Conservation (phyloP, 192 early-diverging fungal genomes). For the Rhizophlyctis rosea region DNA sequence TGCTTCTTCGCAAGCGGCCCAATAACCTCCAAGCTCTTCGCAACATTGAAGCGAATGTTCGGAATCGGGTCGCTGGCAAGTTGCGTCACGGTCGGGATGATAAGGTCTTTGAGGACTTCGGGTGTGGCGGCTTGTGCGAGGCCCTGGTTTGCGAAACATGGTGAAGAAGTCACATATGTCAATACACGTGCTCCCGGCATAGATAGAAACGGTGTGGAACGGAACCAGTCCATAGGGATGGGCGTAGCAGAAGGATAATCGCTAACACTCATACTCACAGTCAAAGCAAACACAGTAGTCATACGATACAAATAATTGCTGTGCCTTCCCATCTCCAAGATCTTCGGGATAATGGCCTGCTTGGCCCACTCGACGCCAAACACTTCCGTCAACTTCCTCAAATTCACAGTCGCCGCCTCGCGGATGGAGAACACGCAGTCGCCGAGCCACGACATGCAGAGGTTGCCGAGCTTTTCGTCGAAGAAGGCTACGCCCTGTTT, state of each 20-base stretch:
- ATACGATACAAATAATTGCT: slow-evolving; percentile 97
- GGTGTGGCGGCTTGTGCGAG: slow-evolving; percentile 83
- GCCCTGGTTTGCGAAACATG: slow-evolving; percentile 62
- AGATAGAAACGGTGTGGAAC: background rate
- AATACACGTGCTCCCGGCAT: no score
- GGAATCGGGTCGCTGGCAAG: slow-evolving; percentile 93
- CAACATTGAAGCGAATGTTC: slow-evolving; percentile 99
- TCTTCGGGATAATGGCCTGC: slow-evolving; percentile 88
- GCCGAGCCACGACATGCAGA: slow-evolving; percentile 99
- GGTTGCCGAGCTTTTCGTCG: slow-evolving; percentile 87
- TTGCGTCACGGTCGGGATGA: slow-evolving; percentile 81
- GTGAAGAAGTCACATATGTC: no score
- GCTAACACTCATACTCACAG: slow-evolving; percentile 50
- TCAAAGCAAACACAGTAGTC: slow-evolving; percentile 96
- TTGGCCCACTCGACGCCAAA: slow-evolving; percentile 99
- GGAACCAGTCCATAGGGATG: no score
- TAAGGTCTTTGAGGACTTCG: slow-evolving; percentile 83
- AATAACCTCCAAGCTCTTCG: slow-evolving; percentile 87
- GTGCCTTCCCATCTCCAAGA: slow-evolving; percentile 83
- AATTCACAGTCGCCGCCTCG: slow-evolving; percentile 93
- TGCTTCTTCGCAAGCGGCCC: slow-evolving; percentile 70
- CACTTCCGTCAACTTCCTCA: slow-evolving; percentile 93
- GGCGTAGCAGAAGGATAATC: no score
- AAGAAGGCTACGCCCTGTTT: slow-evolving; percentile 86
- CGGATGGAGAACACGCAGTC: slow-evolving; percentile 96